These are phyloP conservation scores for Cercospora brassicicola DNA, from an alignment of 2,329 filamentous ascomycete species.

Conservation along the genomic window DNA sequence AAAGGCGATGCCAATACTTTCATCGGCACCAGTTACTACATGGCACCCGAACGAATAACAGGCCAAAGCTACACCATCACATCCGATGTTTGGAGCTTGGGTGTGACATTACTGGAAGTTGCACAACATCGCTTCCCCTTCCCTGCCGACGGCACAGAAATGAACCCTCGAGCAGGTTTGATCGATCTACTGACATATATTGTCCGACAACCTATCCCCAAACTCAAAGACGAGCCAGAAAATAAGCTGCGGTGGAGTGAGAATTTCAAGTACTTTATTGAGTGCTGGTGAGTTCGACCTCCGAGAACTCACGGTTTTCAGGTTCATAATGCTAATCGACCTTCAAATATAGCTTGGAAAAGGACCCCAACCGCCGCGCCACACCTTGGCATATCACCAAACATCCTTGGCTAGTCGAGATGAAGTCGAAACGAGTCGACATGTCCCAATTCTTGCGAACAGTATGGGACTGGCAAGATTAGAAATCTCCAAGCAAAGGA, in stretches of 20 bases:
- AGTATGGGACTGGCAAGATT: conserved; percentile 90
- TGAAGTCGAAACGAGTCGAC: conserved; percentile 93
- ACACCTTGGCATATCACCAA: conserved; percentile 99
- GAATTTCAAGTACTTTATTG: conserved; percentile 98
- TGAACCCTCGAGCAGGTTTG: conserved; percentile 86
- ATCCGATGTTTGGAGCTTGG: conserved; percentile 96
- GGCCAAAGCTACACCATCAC: conserved; percentile 98
- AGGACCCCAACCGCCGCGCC: conserved; percentile 80
- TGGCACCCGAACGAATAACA: conserved; percentile 97
- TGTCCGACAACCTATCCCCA: conserved; percentile 90
- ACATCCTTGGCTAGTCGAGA: conserved; percentile 98
- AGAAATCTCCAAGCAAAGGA: too few species aligned
- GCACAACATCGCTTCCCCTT: conserved; percentile 98
- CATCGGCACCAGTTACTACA: conserved; percentile 98
- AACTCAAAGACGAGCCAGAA: conserved; percentile 79
- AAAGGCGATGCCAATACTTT: conserved; percentile 99
- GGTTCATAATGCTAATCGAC: background rate
- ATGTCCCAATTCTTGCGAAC: conserved; percentile 92
- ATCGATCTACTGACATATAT: conserved; percentile 98
- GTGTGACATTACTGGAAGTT: conserved; percentile 97
- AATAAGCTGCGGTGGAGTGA: conserved; percentile 91
- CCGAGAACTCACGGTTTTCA: too few species aligned
- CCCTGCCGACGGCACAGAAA: conserved; percentile 91
- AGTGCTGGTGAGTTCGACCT: conserved; percentile 73
- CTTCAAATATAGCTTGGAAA: conserved; percentile 70